phyloP scores from a whole-genome alignment of 1,284 basidiomycete genomes.

The Cystobasidium pallidum region DNA sequence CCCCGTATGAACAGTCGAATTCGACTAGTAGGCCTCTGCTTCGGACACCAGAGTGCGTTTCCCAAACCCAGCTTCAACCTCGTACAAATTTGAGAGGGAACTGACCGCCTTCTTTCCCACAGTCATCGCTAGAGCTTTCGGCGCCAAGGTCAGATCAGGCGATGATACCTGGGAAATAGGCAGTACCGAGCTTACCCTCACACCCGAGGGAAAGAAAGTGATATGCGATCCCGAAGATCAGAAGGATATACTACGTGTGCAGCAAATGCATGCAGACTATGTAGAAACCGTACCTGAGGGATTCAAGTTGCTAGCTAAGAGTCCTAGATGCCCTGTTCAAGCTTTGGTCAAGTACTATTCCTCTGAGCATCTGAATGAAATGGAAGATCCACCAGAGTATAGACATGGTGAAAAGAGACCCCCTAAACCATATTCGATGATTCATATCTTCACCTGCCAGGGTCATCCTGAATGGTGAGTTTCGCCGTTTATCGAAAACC shows the following conservation, averaged over 20 bases:
- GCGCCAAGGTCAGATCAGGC: slow-evolving; percentile 47
- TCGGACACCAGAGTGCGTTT: slow-evolving; percentile 42
- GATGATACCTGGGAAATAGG: slow-evolving; percentile 48
- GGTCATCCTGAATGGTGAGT: slow-evolving; percentile 52
- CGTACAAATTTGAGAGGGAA: too few relatives aligned
- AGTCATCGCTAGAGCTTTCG: slow-evolving; percentile 51
- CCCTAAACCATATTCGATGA: slow-evolving; percentile 47
- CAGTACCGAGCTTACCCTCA: slow-evolving; percentile 42
- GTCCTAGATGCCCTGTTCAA: slow-evolving; percentile 49
- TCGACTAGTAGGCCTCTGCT: slow-evolving; percentile 51
- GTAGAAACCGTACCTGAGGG: slow-evolving; percentile 47
- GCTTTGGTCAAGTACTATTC: slow-evolving; percentile 50
- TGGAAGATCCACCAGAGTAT: slow-evolving; percentile 47
- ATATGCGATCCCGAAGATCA: slow-evolving; percentile 24
- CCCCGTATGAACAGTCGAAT: slow-evolving; percentile 44
- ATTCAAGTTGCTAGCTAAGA: slow-evolving; percentile 50
- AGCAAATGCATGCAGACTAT: slow-evolving; percentile 52
- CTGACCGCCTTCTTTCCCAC: too few relatives aligned
- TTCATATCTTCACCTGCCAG: slow-evolving; percentile 51
- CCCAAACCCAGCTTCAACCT: too few relatives aligned
- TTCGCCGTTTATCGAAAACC: too few relatives aligned
- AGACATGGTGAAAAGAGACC: slow-evolving; percentile 48
- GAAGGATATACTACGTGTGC: slow-evolving; percentile 48
- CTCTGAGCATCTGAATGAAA: slow-evolving; percentile 33
- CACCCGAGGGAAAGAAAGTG: slow-evolving; percentile 37